Evolutionary conservation across 2,329 filamentous ascomycete genomes (phyloP).

Genomic region (Helminthosporium solani): DNA sequence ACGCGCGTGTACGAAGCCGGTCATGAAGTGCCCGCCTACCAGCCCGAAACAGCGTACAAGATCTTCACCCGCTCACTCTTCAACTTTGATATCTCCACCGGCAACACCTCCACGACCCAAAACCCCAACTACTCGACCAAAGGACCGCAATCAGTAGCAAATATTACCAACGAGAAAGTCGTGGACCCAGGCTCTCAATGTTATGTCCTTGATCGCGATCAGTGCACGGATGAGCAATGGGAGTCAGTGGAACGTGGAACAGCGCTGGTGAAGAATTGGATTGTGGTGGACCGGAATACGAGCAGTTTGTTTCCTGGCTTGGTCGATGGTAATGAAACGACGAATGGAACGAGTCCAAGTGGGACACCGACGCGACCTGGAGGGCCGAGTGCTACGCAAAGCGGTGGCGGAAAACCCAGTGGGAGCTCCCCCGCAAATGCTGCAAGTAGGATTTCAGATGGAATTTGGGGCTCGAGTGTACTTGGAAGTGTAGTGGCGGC

Average conservation of each 20-base stretch:
- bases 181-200: slow-evolving; percentile 41
- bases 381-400: slow-evolving; percentile 7
- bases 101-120: slow-evolving; percentile 44
- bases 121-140: slow-evolving; percentile 42
- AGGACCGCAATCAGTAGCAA: slow-evolving; percentile 43
- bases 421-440: slow-evolving; percentile 11
- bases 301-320: slow-evolving; percentile 32
- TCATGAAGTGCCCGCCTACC: slow-evolving; percentile 52
- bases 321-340: slow-evolving; percentile 15
- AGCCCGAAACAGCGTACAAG: slow-evolving; percentile 52
- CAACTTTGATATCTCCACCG: slow-evolving; percentile 57
- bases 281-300: slow-evolving; percentile 37
- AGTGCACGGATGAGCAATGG: slow-evolving; percentile 36
- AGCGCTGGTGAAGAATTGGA: slow-evolving; percentile 36
- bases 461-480: slow-evolving; percentile 6
- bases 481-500: slow-evolving; percentile 10
- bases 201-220: slow-evolving; percentile 31
- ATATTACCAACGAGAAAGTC: slow-evolving; percentile 50
- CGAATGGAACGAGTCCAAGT: slow-evolving; percentile 18
- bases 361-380: slow-evolving; percentile 8
- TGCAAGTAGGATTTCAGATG: slow-evolving; percentile 1
- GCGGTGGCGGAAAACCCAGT: slow-evolving; percentile 2
- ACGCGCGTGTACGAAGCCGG: slow-evolving; percentile 55
- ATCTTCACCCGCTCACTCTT: slow-evolving; percentile 56
- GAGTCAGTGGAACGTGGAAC: slow-evolving; percentile 33